Conservation (phyloP, 2,329 filamentous ascomycete genomes). For the Didymosphaeria variabile region DNA sequence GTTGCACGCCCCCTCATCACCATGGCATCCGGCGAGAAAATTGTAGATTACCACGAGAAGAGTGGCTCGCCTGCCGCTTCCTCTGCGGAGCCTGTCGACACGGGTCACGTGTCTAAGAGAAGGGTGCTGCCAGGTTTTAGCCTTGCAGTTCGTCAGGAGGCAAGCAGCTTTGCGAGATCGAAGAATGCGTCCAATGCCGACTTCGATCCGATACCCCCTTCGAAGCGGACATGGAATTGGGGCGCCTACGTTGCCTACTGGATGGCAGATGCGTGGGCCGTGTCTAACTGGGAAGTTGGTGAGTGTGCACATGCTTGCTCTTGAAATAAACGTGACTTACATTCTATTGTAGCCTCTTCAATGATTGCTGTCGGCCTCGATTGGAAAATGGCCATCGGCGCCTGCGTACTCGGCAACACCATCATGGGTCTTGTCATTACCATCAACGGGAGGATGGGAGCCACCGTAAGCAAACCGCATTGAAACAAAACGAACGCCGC, state of each 20-base stretch:
- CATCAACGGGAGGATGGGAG: conserved; percentile 38
- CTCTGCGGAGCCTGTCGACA: conserved; percentile 27
- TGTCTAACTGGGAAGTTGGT: conserved; percentile 52
- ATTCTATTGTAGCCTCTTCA: conserved; percentile 29
- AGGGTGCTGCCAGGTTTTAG: conserved; percentile 38
- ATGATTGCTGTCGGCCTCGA: conserved; percentile 38
- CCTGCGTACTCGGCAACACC: conserved; percentile 44
- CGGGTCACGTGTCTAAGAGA: conserved; percentile 33
- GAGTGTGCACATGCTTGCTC: conserved; percentile 11
- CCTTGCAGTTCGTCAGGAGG: conserved; percentile 44
- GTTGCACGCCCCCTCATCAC: neutral
- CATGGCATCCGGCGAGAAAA: conserved; percentile 25
- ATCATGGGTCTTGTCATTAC: conserved; percentile 41
- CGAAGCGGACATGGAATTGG: conserved; percentile 49
- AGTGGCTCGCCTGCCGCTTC: conserved; percentile 31
- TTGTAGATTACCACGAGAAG: conserved; percentile 26
- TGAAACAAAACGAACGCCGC: neutral
- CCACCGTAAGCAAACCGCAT: conserved; percentile 24
- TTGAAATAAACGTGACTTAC: neutral
- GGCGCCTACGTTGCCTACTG: conserved; percentile 49
- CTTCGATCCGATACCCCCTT: conserved; percentile 50
- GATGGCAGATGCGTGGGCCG: conserved; percentile 54
- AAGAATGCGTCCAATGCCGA: conserved; percentile 49
- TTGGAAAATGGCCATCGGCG: conserved; percentile 44
- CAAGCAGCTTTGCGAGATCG: conserved; percentile 46